Evolutionary conservation across 2,329 filamentous ascomycete species (phyloP).

Genomic region (Ascochyta clinopodiicola): DNA sequence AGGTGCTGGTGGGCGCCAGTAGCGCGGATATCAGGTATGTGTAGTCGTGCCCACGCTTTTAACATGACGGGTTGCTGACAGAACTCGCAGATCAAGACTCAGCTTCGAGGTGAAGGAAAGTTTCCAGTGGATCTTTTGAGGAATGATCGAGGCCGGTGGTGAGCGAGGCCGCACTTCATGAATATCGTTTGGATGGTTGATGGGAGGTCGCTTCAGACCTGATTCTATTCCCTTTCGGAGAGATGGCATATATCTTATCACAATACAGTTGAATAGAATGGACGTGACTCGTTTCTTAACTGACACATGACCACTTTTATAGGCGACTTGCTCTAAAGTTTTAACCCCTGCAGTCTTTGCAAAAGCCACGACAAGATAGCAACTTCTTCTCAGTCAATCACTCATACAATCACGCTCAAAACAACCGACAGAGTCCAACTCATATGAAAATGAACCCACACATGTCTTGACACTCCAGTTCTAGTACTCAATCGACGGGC

Average conservation of each 20-base stretch:
- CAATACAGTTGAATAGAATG: background rate
- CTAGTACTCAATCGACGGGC: too few species aligned
- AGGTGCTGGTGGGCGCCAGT: conserved; percentile 67
- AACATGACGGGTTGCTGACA: conserved; percentile 19
- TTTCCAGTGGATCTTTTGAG: conserved; percentile 69
- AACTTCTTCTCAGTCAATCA: too few species aligned
- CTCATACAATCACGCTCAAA: too few species aligned
- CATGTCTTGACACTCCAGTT: too few species aligned
- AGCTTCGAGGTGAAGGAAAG: conserved; percentile 68
- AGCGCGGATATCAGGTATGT: conserved; percentile 68
- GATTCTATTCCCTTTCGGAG: background rate
- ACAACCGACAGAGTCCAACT: too few species aligned
- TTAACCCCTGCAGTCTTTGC: too few species aligned
- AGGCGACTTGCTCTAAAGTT: too few species aligned
- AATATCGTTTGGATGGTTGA: background rate
- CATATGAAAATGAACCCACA: too few species aligned
- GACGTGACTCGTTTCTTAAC: too few species aligned
- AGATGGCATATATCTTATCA: background rate
- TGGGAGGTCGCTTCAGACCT: background rate
- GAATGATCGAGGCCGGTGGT: background rate
- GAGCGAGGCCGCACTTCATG: background rate
- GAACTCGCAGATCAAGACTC: conserved; percentile 51
- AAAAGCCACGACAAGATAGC: too few species aligned
- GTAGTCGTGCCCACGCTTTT: background rate
- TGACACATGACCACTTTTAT: too few species aligned